phyloP scores from a whole-genome alignment of 1,284 basidiomycete species.

The Sporisorium reilianum region DNA sequence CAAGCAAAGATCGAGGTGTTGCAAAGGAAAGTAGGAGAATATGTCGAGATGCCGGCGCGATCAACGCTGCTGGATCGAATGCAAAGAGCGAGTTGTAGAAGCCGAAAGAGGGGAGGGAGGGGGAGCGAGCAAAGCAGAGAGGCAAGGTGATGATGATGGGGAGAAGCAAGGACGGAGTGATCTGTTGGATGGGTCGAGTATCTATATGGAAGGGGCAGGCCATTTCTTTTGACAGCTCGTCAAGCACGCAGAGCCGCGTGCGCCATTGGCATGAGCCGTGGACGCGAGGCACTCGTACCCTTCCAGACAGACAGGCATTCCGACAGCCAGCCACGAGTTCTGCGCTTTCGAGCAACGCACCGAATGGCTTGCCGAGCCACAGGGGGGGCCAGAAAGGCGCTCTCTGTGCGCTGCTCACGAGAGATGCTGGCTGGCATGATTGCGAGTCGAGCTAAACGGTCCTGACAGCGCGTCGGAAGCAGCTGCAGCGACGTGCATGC shows the following conservation, averaged over 20 bases:
- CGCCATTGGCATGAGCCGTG: neutral
- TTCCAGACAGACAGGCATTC: neutral
- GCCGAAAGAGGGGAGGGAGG: conserved; percentile 9
- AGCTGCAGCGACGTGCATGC: conserved; percentile 6
- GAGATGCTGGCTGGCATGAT: neutral
- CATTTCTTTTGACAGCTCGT: neutral
- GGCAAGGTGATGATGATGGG: conserved; percentile 8
- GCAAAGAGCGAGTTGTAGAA: neutral
- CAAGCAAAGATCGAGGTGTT: neutral
- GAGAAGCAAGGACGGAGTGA: neutral
- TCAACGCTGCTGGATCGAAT: conserved; percentile 43
- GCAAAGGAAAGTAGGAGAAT: neutral
- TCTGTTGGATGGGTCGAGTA: neutral
- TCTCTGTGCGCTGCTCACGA: no score
- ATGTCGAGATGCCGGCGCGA: conserved; percentile 32
- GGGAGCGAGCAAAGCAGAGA: neutral
- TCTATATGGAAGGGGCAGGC: conserved; percentile 11
- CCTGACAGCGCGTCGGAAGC: conserved; percentile 12
- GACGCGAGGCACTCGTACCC: neutral
- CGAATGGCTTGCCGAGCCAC: neutral
- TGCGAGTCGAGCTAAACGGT: neutral
- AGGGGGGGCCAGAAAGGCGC: neutral
- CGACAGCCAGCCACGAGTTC: neutral
- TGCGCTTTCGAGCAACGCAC: neutral
- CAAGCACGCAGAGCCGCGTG: conserved; percentile 3